Conservation (phyloP, 2,329 filamentous ascomycete genomes). For the Blastomyces parvus region DNA sequence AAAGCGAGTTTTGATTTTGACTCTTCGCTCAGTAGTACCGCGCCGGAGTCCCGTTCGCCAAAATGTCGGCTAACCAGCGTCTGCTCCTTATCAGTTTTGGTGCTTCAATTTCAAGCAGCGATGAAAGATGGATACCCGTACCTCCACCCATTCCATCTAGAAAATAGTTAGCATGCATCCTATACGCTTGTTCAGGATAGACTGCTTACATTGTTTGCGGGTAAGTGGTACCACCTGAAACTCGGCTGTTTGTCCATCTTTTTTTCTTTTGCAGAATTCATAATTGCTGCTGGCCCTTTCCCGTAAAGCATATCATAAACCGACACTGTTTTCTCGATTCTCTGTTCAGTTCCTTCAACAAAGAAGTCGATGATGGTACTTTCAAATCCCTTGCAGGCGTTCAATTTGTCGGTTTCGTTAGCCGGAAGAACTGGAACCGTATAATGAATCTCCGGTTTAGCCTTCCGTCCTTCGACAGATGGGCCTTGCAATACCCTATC, state of each 20-base stretch:
- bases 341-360: slow-evolving; percentile 5
- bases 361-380: slow-evolving; percentile 6
- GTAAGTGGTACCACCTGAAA: slow-evolving; percentile 10
- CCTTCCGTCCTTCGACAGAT: background rate
- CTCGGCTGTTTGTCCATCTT: slow-evolving; percentile 4
- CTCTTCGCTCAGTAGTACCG: background rate
- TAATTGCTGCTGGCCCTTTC: slow-evolving; percentile 8
- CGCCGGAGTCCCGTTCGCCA: background rate
- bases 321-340: slow-evolving; percentile 5
- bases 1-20: slow-evolving; percentile 7
- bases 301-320: slow-evolving; percentile 8
- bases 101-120: background rate
- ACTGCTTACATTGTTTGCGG: slow-evolving; percentile 8
- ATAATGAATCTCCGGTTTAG: background rate
- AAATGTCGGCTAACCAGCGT: slow-evolving; percentile 6
- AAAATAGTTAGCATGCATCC: slow-evolving; percentile 2
- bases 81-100: background rate
- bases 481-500: slow-evolving; percentile 12
- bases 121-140: background rate
- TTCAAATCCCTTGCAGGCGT: slow-evolving; percentile 6
- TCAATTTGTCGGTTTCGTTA: slow-evolving; percentile 7
- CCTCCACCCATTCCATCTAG: slow-evolving; percentile 9
- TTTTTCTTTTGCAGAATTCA: slow-evolving; percentile 5
- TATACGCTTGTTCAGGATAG: background rate
- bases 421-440: slow-evolving; percentile 5